Percentiles rank a stretch among this genome's conserved stretches.
These are phyloP conservation scores for Serendipita sp. DNA, from an alignment of 768 basidiomycete species.

Conservation along the genomic window DNA sequence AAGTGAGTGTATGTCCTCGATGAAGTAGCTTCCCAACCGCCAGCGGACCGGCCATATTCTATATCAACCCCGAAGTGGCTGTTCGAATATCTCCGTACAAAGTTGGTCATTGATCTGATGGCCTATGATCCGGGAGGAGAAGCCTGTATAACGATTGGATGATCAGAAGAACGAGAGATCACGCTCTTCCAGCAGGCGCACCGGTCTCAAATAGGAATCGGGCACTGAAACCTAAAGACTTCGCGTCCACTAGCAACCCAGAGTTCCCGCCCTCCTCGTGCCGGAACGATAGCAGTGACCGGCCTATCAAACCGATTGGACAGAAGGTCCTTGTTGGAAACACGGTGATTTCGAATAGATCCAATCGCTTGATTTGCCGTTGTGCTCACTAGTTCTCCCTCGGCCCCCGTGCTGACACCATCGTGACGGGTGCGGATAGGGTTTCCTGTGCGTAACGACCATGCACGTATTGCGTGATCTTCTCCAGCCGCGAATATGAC, in stretches of 20 bases:
- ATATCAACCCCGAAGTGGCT: too few species aligned
- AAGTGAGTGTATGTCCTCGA: too few species aligned
- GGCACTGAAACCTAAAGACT: not conserved
- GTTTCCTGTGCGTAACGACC: not conserved
- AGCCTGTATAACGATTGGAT: too few species aligned
- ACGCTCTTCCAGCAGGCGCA: too few species aligned
- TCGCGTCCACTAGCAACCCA: conserved; percentile 5
- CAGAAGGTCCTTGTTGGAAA: not conserved
- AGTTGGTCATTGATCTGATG: too few species aligned
- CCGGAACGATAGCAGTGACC: not conserved
- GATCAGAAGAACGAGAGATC: too few species aligned
- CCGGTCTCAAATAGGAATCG: too few species aligned
- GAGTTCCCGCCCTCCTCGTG: not conserved
- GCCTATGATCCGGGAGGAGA: too few species aligned
- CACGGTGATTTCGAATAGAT: too few species aligned
- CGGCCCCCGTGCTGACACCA: not conserved
- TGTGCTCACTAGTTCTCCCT: not conserved
- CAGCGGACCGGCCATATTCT: too few species aligned
- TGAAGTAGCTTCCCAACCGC: too few species aligned
- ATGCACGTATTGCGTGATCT: not conserved
- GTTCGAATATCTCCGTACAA: too few species aligned
- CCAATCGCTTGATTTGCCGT: not conserved
- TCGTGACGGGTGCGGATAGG: not conserved
- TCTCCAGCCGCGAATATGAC: conserved; percentile 1
- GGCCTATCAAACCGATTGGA: not conserved